Evolutionary conservation across 345 rosid genomes (phyloP).

Genomic region (Mercurialis annua): DNA sequence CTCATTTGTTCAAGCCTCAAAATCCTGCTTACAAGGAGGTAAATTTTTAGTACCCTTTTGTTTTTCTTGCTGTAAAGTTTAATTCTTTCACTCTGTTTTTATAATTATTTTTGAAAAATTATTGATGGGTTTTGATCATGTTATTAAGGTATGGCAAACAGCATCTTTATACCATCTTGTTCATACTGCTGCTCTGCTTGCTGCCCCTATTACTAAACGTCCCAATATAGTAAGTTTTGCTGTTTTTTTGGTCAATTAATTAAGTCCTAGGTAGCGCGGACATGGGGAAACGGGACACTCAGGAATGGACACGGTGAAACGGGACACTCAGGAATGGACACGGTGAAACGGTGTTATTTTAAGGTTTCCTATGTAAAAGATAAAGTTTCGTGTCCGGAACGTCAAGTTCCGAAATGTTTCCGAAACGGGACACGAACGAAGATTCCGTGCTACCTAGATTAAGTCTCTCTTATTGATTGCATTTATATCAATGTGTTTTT

Average conservation of each 20-base stretch:
- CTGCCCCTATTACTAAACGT: slow-evolving; percentile 66
- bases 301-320: no score
- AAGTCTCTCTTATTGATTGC: no score
- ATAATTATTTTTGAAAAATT: neutral
- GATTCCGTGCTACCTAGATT: no score
- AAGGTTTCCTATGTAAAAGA: no score
- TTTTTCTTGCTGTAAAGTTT: neutral
- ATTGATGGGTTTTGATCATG: neutral
- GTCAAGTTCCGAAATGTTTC: no score
- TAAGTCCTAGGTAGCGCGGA: no score
- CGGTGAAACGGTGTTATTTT: no score
- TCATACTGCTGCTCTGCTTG: slow-evolving; percentile 83
- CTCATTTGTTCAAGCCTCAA: slow-evolving; percentile 75
- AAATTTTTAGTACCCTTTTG: neutral
- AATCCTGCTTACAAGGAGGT: slow-evolving; percentile 82
- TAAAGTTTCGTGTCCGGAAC: no score
- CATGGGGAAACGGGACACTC: no score
- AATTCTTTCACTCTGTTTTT: neutral
- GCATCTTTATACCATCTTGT: slow-evolving; percentile 91
- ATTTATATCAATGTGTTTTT: no score
- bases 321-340: no score
- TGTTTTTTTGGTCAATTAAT: neutral
- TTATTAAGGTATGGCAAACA: slow-evolving; percentile 78
- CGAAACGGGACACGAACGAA: no score
- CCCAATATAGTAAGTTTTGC: slow-evolving; percentile 58